Evolutionary conservation across 2,329 filamentous ascomycete genomes (phyloP).

Genomic region (Diplodia corticola): DNA sequence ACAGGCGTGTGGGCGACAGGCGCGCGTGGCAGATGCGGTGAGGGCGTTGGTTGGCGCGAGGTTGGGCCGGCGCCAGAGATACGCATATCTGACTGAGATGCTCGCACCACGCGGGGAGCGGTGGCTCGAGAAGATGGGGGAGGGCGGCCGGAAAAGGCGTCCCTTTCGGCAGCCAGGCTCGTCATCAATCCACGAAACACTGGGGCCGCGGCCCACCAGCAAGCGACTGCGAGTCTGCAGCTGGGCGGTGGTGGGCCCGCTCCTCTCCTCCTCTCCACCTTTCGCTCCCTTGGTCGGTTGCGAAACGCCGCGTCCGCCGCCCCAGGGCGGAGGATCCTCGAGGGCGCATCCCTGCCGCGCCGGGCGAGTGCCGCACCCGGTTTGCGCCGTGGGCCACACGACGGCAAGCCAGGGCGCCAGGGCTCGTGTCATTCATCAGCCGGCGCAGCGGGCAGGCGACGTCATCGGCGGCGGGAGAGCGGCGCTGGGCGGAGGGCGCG

Average conservation of each 20-base stretch:
- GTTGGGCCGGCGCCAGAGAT: slow-evolving; percentile 7
- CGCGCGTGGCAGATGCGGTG: background rate
- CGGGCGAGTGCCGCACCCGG: slow-evolving; percentile 2
- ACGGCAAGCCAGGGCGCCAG: no score
- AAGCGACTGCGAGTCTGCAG: background rate
- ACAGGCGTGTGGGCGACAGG: background rate
- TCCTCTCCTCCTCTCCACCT: slow-evolving; percentile 13
- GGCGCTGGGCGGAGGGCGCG: background rate
- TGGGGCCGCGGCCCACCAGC: slow-evolving; percentile 11
- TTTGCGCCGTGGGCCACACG: slow-evolving; percentile 1
- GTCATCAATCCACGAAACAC: slow-evolving; percentile 8
- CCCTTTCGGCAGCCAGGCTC: slow-evolving; percentile 4
- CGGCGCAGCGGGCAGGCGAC: background rate
- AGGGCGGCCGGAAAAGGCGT: slow-evolving; percentile 8
- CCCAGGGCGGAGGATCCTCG: slow-evolving; percentile 1
- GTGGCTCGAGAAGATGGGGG: slow-evolving; percentile 6
- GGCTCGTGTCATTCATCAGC: background rate
- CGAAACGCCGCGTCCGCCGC: background rate
- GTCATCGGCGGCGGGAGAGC: slow-evolving; percentile 18
- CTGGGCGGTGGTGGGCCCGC: slow-evolving; percentile 12
- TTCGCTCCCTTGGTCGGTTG: background rate
- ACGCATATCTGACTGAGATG: slow-evolving; percentile 1
- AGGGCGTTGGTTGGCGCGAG: background rate
- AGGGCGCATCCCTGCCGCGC: background rate
- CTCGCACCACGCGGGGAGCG: slow-evolving; percentile 9